Evolutionary conservation across 192 early-diverging fungal genomes (phyloP).

Genomic region (Funneliformis geosporum): DNA sequence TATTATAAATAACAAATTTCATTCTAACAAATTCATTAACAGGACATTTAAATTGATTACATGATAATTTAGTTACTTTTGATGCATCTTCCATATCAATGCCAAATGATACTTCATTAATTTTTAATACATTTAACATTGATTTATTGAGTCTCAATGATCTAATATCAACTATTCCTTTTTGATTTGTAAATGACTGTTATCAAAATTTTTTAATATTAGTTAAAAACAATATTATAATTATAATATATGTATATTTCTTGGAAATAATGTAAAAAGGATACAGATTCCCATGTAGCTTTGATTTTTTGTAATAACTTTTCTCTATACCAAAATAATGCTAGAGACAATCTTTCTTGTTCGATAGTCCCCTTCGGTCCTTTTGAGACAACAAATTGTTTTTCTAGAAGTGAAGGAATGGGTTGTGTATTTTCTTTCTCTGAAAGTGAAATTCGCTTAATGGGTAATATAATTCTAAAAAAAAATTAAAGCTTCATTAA

Average conservation of each 20-base stretch:
- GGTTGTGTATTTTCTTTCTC: conserved; percentile 46
- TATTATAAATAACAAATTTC: conserved; percentile 49
- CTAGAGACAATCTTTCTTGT: conserved; percentile 57
- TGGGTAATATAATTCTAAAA: conserved; percentile 64
- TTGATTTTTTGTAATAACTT: conserved; percentile 56
- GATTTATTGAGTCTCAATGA: conserved; percentile 52
- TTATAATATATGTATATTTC: neutral
- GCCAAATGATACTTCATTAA: conserved; percentile 63
- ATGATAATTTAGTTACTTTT: conserved; percentile 33
- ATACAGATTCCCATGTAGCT: conserved; percentile 49
- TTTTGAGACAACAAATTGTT: conserved; percentile 77
- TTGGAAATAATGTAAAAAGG: conserved; percentile 12
- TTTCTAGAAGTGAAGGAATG: conserved; percentile 72
- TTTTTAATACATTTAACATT: conserved; percentile 60
- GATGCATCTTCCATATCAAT: conserved; percentile 42
- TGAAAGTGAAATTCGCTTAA: conserved; percentile 60
- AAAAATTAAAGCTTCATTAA: neutral
- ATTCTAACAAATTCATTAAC: conserved; percentile 51
- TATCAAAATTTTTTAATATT: neutral
- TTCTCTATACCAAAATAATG: conserved; percentile 78
- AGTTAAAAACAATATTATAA: neutral
- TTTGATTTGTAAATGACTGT: conserved; percentile 18
- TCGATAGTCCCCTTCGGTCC: conserved; percentile 49
- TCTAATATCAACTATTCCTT: conserved; percentile 58
- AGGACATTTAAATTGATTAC: conserved; percentile 46